Conservation (phyloP, 2,329 filamentous ascomycete species). For the Trichoderma citrinoviride region DNA sequence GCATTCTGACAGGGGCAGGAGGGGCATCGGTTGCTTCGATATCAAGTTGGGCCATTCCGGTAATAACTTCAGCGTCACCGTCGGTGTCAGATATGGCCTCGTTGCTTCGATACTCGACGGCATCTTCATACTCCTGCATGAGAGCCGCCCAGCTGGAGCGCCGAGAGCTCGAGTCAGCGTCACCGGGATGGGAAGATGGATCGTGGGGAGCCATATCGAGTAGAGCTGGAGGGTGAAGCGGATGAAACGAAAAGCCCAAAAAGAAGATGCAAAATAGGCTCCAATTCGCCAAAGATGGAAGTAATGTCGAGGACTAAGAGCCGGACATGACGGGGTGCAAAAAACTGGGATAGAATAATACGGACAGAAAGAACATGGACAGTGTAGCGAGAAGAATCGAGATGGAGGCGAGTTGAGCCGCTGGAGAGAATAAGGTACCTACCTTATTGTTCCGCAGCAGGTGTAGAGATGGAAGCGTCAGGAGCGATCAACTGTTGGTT, state of each 20-base stretch:
- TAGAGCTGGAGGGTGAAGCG: conserved; percentile 29
- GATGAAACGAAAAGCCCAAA: conserved; percentile 32
- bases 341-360: conserved; percentile 28
- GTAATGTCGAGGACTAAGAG: conserved; percentile 30
- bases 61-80: conserved; percentile 31
- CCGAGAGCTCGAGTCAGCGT: conserved; percentile 16
- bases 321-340: conserved; percentile 37
- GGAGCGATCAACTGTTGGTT: conserved; percentile 5
- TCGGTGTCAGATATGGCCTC: not conserved
- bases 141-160: conserved; percentile 18
- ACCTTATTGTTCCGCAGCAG: not conserved
- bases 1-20: conserved; percentile 42
- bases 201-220: conserved; percentile 37
- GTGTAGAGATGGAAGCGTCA: not conserved
- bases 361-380: not conserved
- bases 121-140: conserved; percentile 16
- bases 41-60: conserved; percentile 26
- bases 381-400: not conserved
- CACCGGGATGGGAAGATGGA: conserved; percentile 25
- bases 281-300: not conserved
- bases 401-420: not conserved
- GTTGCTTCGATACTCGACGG: conserved; percentile 29
- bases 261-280: conserved; percentile 28
- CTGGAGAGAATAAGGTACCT: too few relatives aligned
- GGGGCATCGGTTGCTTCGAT: conserved; percentile 35